Evolutionary conservation across 352 stramenopile species (phyloP).

Genomic region (Thalassiosira sp.): DNA sequence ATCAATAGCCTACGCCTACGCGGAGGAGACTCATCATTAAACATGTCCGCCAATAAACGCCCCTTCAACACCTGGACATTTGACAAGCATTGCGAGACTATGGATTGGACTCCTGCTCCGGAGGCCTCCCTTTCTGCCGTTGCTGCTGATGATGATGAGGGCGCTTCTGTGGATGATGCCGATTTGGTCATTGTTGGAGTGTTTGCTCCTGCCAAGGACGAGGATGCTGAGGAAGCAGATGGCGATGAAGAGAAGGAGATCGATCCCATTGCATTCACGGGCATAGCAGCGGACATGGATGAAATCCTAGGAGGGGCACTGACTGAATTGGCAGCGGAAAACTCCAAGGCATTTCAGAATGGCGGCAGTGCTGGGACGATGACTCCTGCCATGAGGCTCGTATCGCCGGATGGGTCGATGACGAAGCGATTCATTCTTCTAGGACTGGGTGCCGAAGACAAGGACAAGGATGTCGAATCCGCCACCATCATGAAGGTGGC

Average conservation of each 20-base stretch:
- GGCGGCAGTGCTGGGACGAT: constrained; percentile 60
- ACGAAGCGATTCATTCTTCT: constrained; percentile 67
- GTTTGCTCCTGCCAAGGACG: constrained; percentile 54
- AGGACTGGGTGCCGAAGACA: constrained; percentile 57
- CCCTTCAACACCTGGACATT: constrained; percentile 77
- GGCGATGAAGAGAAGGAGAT: constrained; percentile 58
- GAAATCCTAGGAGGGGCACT: constrained; percentile 65
- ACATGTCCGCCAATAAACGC: constrained; percentile 28
- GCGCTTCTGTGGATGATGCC: constrained; percentile 54
- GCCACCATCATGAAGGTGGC: constrained; percentile 55
- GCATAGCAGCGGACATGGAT: constrained; percentile 66
- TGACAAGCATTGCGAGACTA: constrained; percentile 72
- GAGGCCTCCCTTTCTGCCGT: constrained; percentile 34
- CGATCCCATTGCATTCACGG: constrained; percentile 52
- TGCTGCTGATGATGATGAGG: constrained; percentile 8
- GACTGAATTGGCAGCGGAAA: constrained; percentile 66
- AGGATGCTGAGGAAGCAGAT: too few species aligned
- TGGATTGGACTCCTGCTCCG: constrained; percentile 67
- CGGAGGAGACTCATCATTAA: constrained; percentile 14
- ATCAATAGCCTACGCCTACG: constrained; percentile 10
- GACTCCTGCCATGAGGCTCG: constrained; percentile 62
- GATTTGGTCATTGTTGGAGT: constrained; percentile 76
- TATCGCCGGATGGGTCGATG: constrained; percentile 30
- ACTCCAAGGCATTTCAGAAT: constrained; percentile 79
- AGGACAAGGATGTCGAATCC: constrained; percentile 42